Evolutionary conservation across 2,329 filamentous ascomycete genomes (phyloP), one percentile per base, ranked within the genome.

Genomic region (Emergomyces orientalis): DNA sequence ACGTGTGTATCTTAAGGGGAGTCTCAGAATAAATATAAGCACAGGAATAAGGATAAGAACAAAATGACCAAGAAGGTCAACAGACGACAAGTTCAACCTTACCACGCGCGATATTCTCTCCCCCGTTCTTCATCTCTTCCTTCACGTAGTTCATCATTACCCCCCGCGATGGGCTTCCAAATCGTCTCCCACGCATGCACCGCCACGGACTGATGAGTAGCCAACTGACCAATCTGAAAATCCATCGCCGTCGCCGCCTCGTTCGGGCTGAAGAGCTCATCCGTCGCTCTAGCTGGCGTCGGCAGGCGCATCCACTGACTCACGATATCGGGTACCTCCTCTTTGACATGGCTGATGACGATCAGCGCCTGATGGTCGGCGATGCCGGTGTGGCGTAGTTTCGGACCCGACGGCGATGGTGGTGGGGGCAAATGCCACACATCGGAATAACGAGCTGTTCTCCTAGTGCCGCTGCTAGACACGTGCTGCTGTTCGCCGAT

Each of bases 301-400:
- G 73, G 91, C 37, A 97, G 78, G 72, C 90, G 92, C 59, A 97
- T 80, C 88, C 89, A 97, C 72, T 95, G 86, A 56, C 90, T 79
- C 30, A 97, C 84, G 67, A 87, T 88, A 59, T 88, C 86, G 0
- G 94, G 94, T 11, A 97, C 89, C 75, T 99, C 94, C 69, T 96
- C 91, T 65, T 86, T 87, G 65, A 93, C 82, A 76, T 99, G 94
- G 65, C 91, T 94, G 64, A 97, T 93, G 66, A 92, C 91, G n/a
- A 97, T 83, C 61, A 99, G 77, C 0, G 91, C 91, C 76, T 97
- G 93, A 27, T 84, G 75, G 0, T 85, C 79, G 1, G 81, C 81
- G 62, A 97, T 75, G 0, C 91, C 91, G 0, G 70, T 71, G 4
- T 71, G 69, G 34, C 71, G 11, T 63, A 54, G 39, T 62, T 25